A percentile compares a stretch with the other conserved stretches of the same genome.
Evolutionary conservation across 805 yeast genomes (phyloP).

Genomic region (Cyberlindnera sargentensis): DNA sequence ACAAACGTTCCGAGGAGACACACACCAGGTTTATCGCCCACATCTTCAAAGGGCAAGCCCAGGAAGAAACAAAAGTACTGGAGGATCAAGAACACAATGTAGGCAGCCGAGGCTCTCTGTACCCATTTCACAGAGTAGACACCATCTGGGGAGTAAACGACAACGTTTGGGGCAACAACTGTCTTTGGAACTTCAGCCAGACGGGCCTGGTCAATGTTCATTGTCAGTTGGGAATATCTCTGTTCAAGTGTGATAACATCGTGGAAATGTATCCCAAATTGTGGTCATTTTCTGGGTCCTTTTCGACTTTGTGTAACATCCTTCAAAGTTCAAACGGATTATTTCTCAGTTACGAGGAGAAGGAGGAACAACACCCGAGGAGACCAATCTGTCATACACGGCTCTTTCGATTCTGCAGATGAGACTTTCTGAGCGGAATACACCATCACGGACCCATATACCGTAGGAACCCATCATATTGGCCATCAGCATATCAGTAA

Average conservation of each 20-base stretch:
- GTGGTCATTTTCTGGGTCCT: no score
- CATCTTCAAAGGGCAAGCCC: conserved; percentile 12
- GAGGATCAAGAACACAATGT: conserved; percentile 2
- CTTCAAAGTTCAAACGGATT: no score
- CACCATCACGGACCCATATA: conserved; percentile 81
- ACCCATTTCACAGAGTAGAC: conserved; percentile 4
- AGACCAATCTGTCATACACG: conserved; percentile 11
- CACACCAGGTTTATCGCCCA: conserved; percentile 15
- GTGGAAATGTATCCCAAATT: no score
- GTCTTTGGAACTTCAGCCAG: background rate
- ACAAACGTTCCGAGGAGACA: conserved; percentile 7
- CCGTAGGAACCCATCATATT: conserved; percentile 86
- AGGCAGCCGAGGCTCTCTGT: background rate
- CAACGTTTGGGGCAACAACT: conserved; percentile 1
- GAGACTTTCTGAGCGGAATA: conserved; percentile 41
- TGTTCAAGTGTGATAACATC: no score
- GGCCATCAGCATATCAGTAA: conserved; percentile 92
- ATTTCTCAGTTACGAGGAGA: background rate
- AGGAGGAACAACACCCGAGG: background rate
- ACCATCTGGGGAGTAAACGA: conserved; percentile 1
- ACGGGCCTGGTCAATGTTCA: no score
- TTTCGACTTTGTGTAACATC: no score
- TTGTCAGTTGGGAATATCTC: no score
- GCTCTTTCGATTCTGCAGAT: conserved; percentile 49
- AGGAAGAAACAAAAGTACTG: conserved; percentile 13